A percentile compares a stretch with the other conserved stretches of the same genome.
Conservation (phyloP, 2,329 filamentous ascomycete species). For the Venturia nashicola region DNA sequence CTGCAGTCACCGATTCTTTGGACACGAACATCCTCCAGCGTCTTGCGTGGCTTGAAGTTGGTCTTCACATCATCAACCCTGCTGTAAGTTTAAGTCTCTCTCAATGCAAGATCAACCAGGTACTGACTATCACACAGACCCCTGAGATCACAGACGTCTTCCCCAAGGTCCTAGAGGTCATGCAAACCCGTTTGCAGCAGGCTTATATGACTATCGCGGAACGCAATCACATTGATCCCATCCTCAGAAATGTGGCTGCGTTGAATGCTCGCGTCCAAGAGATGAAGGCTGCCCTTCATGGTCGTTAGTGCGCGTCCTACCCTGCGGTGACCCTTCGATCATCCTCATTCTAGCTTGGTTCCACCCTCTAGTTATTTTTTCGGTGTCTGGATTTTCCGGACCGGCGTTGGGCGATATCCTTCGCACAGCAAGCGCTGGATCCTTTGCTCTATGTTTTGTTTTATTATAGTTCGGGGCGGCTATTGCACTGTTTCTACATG, state of each 20-base stretch:
- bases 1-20: constrained; percentile 47
- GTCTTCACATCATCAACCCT: constrained; percentile 42
- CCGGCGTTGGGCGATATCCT: not conserved
- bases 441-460: not conserved
- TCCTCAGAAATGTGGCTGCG: not conserved
- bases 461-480: not conserved
- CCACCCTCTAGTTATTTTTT: not conserved
- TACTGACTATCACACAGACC: constrained; percentile 12
- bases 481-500: not conserved
- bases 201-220: constrained; percentile 46
- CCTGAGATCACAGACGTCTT: constrained; percentile 32
- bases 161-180: constrained; percentile 47
- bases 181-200: constrained; percentile 43
- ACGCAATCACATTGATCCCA: constrained; percentile 13
- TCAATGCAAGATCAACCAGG: not conserved
- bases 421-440: not conserved
- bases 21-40: constrained; percentile 41
- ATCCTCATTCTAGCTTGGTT: not conserved
- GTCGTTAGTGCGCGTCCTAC: not conserved
- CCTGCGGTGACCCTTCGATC: not conserved
- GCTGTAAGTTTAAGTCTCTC: constrained; percentile 27
- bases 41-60: constrained; percentile 45
- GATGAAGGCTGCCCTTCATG: not conserved
- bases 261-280: not conserved
- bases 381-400: not conserved